phyloP scores from a whole-genome alignment of 768 basidiomycete species.

The Heimioporus sp. region DNA sequence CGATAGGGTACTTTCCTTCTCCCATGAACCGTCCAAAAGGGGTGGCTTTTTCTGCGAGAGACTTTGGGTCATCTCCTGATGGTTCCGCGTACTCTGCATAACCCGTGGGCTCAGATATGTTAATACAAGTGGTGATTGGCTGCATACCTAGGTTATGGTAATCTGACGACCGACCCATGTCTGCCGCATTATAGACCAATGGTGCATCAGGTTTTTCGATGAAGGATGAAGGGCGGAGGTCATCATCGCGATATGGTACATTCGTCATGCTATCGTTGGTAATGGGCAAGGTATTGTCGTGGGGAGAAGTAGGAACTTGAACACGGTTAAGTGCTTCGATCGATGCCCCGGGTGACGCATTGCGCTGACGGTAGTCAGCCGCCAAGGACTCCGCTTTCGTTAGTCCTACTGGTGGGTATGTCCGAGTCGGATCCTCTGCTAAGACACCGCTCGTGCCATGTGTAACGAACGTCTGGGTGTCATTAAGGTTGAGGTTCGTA shows the following conservation, averaged over 20 bases:
- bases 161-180: slow-evolving; percentile 34
- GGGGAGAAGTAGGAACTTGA: slow-evolving; percentile 10
- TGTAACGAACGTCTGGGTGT: slow-evolving; percentile 18
- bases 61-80: slow-evolving; percentile 22
- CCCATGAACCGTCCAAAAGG: slow-evolving; percentile 44
- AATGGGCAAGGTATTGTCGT: slow-evolving; percentile 3
- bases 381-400: slow-evolving; percentile 25
- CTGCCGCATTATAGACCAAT: slow-evolving; percentile 48
- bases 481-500: slow-evolving; percentile 11
- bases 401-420: slow-evolving; percentile 4
- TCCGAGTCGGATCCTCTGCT: slow-evolving; percentile 8
- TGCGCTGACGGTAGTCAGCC: slow-evolving; percentile 25
- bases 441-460: slow-evolving; percentile 19
- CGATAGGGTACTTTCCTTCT: slow-evolving; percentile 55
- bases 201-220: slow-evolving; percentile 29
- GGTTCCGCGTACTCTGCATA: slow-evolving; percentile 66
- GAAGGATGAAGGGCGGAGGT: slow-evolving; percentile 11
- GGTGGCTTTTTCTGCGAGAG: slow-evolving; percentile 38
- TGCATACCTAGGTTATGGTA: slow-evolving; percentile 56
- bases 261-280: slow-evolving; percentile 4
- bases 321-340: slow-evolving; percentile 10
- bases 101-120: background rate
- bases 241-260: slow-evolving; percentile 24
- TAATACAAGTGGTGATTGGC: background rate
- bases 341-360: slow-evolving; percentile 11